Base-by-base conservation (phyloP, 495 filamentous ascomycete species). In the Lasiosphaeris hirsuta region DNA sequence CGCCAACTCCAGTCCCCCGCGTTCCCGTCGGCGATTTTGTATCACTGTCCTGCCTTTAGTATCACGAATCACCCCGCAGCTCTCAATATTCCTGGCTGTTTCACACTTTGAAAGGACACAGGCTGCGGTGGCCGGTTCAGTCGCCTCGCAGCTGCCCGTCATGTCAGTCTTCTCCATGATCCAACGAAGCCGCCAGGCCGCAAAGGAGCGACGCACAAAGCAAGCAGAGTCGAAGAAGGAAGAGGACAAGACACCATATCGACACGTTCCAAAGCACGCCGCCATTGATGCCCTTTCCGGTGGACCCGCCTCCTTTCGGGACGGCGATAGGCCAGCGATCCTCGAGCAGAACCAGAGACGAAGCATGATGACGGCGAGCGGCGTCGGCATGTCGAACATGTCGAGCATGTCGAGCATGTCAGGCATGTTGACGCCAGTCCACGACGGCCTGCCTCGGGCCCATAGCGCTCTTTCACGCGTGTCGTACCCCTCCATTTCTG, bases 201-300 rank as follows among this genome's bases (percentile, higher is more conserved):
- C 78, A 23, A 80, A 80, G 61, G 75, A 83, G 41, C 72, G 78
- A 45, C 70, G 56, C 19, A 73, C 73, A 6, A 75, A 81, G 66
- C 65, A 69, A 49, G 75, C 60, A 50, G 69, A 74, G 63, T 72
- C 69, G 66, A 64, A 67, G 61, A 58, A 70, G 18, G 70, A 75
- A 62, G 35, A 64, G 11, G 54, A 57, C 39, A 78, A 78, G 61
- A 17, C 67, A 23, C 75, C 76, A 14, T 85, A 85, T 63, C 74
- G 67, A 56, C 82, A 85, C 58, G 63, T 83, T n/a, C 78, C 80
- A 18, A 81, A 71, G 34, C 82, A 85, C 68, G 82, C 82, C 40
- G 79, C 78, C 48, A 63, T 71, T 39, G 82, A 87, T 61, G 78
- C 84, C 47, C 52, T 84, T 40, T 71, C 75, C n/a, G 73, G 75